phyloP scores from a whole-genome alignment of 192 early-diverging fungal species.

The Spizellomyces punctatus region DNA sequence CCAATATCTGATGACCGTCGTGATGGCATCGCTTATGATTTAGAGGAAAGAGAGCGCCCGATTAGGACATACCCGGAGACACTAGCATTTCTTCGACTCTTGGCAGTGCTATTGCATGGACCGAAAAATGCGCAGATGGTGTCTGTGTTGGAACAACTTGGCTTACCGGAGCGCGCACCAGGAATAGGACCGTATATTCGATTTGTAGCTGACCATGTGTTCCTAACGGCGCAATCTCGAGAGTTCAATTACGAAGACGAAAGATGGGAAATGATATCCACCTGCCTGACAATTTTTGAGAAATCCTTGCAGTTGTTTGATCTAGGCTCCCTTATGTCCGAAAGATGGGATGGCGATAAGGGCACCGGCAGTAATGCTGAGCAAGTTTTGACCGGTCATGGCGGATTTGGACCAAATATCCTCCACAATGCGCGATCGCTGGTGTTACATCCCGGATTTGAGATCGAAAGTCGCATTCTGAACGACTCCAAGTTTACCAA shows the following conservation, averaged over 20 bases:
- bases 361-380: slow-evolving; percentile 22
- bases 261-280: slow-evolving; percentile 74
- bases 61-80: slow-evolving; percentile 87
- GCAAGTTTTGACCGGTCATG: not conserved
- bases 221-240: slow-evolving; percentile 74
- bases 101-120: slow-evolving; percentile 60
- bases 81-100: slow-evolving; percentile 75
- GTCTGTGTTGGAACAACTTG: slow-evolving; percentile 66
- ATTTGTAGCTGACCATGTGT: slow-evolving; percentile 85
- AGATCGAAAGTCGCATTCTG: slow-evolving; percentile 76
- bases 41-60: slow-evolving; percentile 78
- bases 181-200: slow-evolving; percentile 73
- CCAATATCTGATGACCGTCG: not conserved
- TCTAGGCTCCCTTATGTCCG: slow-evolving; percentile 47
- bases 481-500: slow-evolving; percentile 71
- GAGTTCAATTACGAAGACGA: slow-evolving; percentile 68
- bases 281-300: slow-evolving; percentile 78
- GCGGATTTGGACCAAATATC: slow-evolving; percentile 9
- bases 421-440: slow-evolving; percentile 40
- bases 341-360: not conserved
- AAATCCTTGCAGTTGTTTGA: slow-evolving; percentile 79
- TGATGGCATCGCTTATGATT: slow-evolving; percentile 72
- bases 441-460: slow-evolving; percentile 82
- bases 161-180: slow-evolving; percentile 65
- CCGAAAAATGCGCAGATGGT: slow-evolving; percentile 27